Evolutionary conservation across 495 filamentous ascomycete genomes (phyloP), one percentile per base, ranked within the genome.

Genomic region (Penicillium desertorum): DNA sequence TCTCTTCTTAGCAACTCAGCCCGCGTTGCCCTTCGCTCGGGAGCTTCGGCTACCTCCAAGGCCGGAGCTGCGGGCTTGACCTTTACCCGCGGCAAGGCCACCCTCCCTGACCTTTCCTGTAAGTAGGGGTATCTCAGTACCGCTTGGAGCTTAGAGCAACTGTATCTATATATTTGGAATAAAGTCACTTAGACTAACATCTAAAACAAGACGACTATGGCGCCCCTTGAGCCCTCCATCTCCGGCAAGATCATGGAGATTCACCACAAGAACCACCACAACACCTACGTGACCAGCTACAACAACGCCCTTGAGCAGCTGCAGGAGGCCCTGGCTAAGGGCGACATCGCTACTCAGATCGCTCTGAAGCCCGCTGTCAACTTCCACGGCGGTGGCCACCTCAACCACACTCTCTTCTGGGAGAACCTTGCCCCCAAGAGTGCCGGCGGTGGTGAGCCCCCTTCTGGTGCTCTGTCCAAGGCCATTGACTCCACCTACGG

Each of bases 161-260:
- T 30, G 16, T 17, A 20, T 6, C n/a, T 20, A 34, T 34, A 12
- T 17, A 48, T 34, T 20, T 29, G 1, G 4, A 5, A 0, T 32
- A 4, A 19, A 48, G 10, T 39, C 2, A 41, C 23, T 36, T 36
- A 27, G 20, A 58, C 60, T 65, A 19, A 68, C 43, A 17, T 14
- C 25, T 2, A 25, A 36, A 20, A 12, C 1, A 58, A 92, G 88
- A 92, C 69, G 90, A 92, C 77, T 94, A 91, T 76, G 86, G 86
- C 60, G 94, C 91, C 23, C 23, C 90, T 98, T 67, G 94, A 98
- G 74, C 94, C 94, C 61, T 75, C 89, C 71, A 95, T 98, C 78
- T 92, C 88, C 42, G 92, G 90, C 77, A 87, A 91, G 81, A 98
- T 98, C 79, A 98, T 98, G 94, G 93, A 98, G 82, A 79, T 88